phyloP scores from a whole-genome alignment of 352 stramenopile species.

The Pythium graminicola region DNA sequence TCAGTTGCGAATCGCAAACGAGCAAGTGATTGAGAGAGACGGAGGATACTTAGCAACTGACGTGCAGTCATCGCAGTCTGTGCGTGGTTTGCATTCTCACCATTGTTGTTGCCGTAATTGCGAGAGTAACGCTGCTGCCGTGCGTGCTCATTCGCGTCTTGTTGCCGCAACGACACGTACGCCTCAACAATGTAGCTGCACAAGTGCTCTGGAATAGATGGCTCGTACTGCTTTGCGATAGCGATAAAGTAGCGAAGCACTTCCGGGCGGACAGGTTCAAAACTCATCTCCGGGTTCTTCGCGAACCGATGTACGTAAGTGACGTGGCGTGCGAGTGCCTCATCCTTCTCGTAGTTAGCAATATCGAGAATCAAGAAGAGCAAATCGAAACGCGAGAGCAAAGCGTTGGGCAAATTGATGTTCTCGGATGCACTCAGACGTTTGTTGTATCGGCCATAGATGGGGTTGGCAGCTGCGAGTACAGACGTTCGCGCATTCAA shows the following conservation, averaged over 20 bases:
- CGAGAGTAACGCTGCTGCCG: constrained; percentile 55
- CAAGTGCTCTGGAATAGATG: constrained; percentile 88
- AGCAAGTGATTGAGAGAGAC: constrained; percentile 95
- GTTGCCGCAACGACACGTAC: constrained; percentile 95
- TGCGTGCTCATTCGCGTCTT: constrained; percentile 83
- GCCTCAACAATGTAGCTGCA: constrained; percentile 98
- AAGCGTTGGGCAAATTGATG: constrained; percentile 98
- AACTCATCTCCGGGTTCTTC: constrained; percentile 87
- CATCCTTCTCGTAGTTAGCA: constrained; percentile 90
- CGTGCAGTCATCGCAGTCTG: constrained; percentile 98
- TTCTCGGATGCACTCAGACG: constrained; percentile 91
- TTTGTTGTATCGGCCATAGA: constrained; percentile 91
- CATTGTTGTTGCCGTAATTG: constrained; percentile 24
- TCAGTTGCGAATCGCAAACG: constrained; percentile 93
- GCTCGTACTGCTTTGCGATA: constrained; percentile 83
- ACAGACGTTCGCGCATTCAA: constrained; percentile 96
- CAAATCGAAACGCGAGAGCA: constrained; percentile 99
- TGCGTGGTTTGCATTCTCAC: constrained; percentile 65
- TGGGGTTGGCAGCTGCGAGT: constrained; percentile 98
- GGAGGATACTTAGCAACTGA: constrained; percentile 98
- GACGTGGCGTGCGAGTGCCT: constrained; percentile 88
- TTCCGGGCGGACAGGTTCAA: constrained; percentile 87
- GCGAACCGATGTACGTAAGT: constrained; percentile 90
- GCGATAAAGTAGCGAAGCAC: constrained; percentile 89
- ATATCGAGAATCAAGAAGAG: constrained; percentile 98